Evolutionary conservation across 2,329 filamentous ascomycete genomes (phyloP), one percentile per base, ranked within the genome.

Genomic region (Talaromyces verruculosus): DNA sequence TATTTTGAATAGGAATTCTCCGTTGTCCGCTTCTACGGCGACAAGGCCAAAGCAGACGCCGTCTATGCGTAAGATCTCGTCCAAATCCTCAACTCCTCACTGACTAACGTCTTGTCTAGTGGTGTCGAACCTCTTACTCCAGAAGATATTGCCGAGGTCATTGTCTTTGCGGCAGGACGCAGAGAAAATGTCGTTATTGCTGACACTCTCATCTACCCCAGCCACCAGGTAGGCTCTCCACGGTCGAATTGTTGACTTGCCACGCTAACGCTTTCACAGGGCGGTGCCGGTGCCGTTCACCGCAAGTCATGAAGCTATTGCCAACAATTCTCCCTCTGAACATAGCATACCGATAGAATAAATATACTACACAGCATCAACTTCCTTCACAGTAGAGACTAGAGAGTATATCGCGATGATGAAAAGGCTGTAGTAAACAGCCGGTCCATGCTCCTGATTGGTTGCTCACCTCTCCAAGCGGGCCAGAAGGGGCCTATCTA

Each of bases 171-270:
- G 1, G 92, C 91, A 3, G 90, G 90, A 3, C 86, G 93, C 72
- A 87, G 90, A 71, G 92, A 97, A 81, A 97, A 97, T 76, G 92
- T 97, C 5, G 92, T 97, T 22, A 79, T 97, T 71, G 93, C 93
- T 22, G 93, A 97, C 79, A 90, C 91, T 5, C 80, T 97, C 68
- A 83, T 97, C 63, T 97, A 90, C 79, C 93, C 93, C 5, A 95
- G 89, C 73, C 93, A 97, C 76, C 93, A 97, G 86, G 92, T 92
- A 78, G 61, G n/a, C 17, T 22, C 6, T 25, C 25, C 22, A 17
- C 10, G 4, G 13, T 4, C 11, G 22, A 15, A 15, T 28, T 39
- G 5, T 43, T 22, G 7, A 22, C 5, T n/a, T 45, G 10, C 33
- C 28, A 15, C 35, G 33, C 59, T 61, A 43, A 66, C 43, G 3